Percentiles rank a stretch among this genome's conserved stretches.
Conservation (phyloP, 192 early-diverging fungal species). For the Coemansia sp. region DNA sequence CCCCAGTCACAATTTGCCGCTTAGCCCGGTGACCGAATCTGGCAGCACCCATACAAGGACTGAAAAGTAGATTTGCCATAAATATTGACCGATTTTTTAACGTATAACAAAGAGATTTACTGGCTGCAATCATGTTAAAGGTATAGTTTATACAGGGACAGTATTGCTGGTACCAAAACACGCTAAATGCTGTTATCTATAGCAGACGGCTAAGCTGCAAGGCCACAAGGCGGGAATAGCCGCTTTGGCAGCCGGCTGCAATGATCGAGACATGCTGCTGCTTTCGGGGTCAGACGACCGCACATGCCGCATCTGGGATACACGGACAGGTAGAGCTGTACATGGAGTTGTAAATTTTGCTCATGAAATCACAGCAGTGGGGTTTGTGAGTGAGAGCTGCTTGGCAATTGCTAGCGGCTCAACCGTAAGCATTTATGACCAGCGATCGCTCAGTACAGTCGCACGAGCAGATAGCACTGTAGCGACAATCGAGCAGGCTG, state of each 20-base stretch:
- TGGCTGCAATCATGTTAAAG: too few species aligned
- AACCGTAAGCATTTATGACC: conserved; percentile 25
- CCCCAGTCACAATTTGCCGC: too few species aligned
- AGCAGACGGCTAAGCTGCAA: background rate
- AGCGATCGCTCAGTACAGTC: conserved; percentile 9
- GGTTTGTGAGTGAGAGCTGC: conserved; percentile 18
- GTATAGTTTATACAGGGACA: too few species aligned
- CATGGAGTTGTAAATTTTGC: conserved; percentile 20
- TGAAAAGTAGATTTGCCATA: background rate
- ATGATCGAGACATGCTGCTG: conserved; percentile 8
- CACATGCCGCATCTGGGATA: conserved; percentile 42
- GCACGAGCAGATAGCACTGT: background rate
- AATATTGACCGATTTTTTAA: background rate
- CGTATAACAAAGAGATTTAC: background rate
- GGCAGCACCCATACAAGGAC: too few species aligned
- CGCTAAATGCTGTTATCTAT: background rate
- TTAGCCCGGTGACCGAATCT: too few species aligned
- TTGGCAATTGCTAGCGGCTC: conserved; percentile 21
- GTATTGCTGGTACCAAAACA: too few species aligned
- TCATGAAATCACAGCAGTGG: conserved; percentile 16
- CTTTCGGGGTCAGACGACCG: conserved; percentile 45
- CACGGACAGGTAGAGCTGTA: conserved; percentile 10
- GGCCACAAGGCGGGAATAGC: conserved; percentile 27
- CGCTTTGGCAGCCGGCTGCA: conserved; percentile 23
- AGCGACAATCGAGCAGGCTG: background rate